Evolutionary conservation across 331 rosid genomes (phyloP).

Genomic region (Acacia pycnantha): DNA sequence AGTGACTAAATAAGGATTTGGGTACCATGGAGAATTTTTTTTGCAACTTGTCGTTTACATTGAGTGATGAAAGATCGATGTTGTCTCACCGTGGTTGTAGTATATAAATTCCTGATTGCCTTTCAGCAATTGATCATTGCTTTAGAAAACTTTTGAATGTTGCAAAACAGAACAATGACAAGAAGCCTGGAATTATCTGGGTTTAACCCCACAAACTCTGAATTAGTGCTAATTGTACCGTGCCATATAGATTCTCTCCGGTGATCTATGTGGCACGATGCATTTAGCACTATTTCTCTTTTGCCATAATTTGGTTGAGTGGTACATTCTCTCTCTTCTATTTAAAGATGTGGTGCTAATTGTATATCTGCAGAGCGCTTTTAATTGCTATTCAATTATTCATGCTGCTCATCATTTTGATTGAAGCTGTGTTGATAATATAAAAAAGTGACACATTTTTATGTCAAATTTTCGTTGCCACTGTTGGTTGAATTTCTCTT

Average conservation of each 20-base stretch:
- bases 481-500: background rate
- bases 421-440: background rate
- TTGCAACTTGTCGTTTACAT: background rate
- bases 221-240: background rate
- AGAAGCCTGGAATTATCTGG: background rate
- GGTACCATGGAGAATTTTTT: background rate
- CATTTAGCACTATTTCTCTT: too few relatives aligned
- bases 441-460: background rate
- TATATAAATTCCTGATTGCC: background rate
- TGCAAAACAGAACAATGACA: background rate
- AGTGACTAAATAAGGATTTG: background rate
- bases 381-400: background rate
- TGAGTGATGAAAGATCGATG: background rate
- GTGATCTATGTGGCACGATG: too few relatives aligned
- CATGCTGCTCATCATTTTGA: background rate
- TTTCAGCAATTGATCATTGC: background rate
- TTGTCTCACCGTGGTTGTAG: background rate
- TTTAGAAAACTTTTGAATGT: background rate
- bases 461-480: background rate
- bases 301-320: background rate
- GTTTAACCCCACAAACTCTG: background rate
- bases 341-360: background rate
- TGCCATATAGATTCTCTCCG: background rate
- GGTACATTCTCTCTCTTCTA: background rate
- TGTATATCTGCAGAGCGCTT: background rate